Evolutionary conservation across 768 basidiomycete species (phyloP).

Genomic region (Auriscalpium vulgare): DNA sequence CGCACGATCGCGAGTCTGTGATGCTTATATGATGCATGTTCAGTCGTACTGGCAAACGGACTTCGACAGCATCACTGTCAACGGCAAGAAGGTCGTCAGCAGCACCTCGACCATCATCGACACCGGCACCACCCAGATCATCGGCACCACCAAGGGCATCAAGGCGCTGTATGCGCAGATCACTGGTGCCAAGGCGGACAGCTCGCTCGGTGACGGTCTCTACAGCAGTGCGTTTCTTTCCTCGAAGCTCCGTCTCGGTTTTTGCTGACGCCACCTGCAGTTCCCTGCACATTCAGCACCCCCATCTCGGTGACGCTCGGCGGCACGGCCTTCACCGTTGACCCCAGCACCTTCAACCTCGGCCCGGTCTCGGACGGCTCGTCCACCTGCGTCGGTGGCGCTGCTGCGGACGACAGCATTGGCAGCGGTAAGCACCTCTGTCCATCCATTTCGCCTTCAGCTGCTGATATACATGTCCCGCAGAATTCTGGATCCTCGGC

Average conservation of each 20-base stretch:
- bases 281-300: slow-evolving; percentile 13
- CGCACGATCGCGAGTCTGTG: slow-evolving; percentile 6
- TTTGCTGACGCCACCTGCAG: slow-evolving; percentile 11
- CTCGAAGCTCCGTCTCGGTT: neutral
- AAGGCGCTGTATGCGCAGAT: neutral
- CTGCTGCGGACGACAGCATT: neutral
- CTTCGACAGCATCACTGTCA: slow-evolving; percentile 18
- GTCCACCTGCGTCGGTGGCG: slow-evolving; percentile 12
- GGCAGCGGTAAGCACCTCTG: neutral
- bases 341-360: slow-evolving; percentile 21
- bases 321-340: slow-evolving; percentile 19
- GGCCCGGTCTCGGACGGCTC: slow-evolving; percentile 12
- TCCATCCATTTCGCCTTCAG: neutral
- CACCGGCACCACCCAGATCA: slow-evolving; percentile 23
- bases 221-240: neutral
- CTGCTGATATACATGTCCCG: too few species aligned
- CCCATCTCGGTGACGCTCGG: slow-evolving; percentile 23
- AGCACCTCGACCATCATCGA: slow-evolving; percentile 21
- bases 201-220: neutral
- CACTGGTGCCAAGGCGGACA: neutral
- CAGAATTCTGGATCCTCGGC: slow-evolving; percentile 1
- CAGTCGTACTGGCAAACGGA: slow-evolving; percentile 14
- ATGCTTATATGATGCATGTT: slow-evolving; percentile 21
- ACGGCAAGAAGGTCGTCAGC: slow-evolving; percentile 8
- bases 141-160: slow-evolving; percentile 9